These are phyloP conservation scores for Isabelozyma pseudorhagii DNA, from an alignment of 805 yeast genomes.

Conservation along the genomic window DNA sequence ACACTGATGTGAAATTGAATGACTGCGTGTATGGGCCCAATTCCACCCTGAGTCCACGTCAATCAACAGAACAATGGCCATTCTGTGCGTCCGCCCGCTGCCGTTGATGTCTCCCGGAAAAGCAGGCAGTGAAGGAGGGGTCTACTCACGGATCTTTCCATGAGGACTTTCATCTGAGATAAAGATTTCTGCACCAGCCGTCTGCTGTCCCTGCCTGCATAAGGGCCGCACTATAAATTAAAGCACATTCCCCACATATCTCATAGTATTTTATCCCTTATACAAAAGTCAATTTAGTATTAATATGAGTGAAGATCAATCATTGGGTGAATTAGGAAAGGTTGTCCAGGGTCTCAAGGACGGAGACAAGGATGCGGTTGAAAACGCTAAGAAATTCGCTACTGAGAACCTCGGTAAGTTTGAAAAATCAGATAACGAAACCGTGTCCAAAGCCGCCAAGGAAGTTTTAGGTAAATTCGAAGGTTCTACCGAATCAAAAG, in stretches of 20 bases:
- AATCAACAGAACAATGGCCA: too few relatives aligned
- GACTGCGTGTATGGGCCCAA: too few relatives aligned
- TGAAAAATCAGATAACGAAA: conserved; percentile 3
- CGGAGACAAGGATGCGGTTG: conserved; percentile 3
- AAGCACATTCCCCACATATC: neutral
- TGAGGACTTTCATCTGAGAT: too few relatives aligned
- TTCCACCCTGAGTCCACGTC: too few relatives aligned
- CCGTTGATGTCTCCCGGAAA: too few relatives aligned
- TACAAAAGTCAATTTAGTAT: neutral
- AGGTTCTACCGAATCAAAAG: conserved; percentile 1
- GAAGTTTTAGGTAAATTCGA: conserved; percentile 7
- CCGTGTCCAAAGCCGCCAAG: conserved; percentile 5
- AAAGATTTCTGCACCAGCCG: too few relatives aligned
- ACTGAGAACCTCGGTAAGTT: conserved; percentile 3
- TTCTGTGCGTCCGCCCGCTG: too few relatives aligned
- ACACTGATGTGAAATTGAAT: too few relatives aligned
- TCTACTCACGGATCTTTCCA: too few relatives aligned
- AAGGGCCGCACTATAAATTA: neutral
- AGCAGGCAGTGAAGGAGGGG: too few relatives aligned
- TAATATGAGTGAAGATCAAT: neutral
- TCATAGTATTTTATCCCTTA: conserved; percentile 6
- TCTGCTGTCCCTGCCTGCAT: too few relatives aligned
- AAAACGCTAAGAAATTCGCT: neutral
- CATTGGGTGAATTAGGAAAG: conserved; percentile 13
- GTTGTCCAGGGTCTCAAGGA: conserved; percentile 5